These are phyloP conservation scores for Podospora comata DNA, from an alignment of 495 filamentous ascomycete genomes.

Conservation along the genomic window DNA sequence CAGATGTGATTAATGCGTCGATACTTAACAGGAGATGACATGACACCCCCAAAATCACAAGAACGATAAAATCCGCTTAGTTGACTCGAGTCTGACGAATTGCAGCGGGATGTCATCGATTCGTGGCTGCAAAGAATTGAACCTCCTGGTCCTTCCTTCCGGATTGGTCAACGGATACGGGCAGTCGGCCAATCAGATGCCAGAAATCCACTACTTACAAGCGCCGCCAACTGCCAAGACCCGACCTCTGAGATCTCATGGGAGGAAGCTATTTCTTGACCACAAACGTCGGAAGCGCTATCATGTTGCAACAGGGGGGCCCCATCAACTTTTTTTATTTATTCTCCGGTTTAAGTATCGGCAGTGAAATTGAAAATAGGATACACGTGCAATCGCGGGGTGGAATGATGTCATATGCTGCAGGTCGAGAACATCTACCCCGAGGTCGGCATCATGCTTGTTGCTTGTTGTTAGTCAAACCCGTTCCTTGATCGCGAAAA, in stretches of 20 bases:
- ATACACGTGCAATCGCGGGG: not conserved
- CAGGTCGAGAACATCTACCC: not conserved
- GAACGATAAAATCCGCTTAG: not conserved
- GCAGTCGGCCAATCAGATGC: not conserved
- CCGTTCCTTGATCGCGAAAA: no score
- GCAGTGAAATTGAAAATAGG: not conserved
- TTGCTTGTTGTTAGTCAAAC: not conserved
- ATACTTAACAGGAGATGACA: not conserved
- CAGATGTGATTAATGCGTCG: not conserved
- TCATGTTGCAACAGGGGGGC: not conserved
- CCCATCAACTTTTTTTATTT: not conserved
- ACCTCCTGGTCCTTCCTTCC: not conserved
- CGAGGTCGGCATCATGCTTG: not conserved
- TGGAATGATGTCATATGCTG: not conserved
- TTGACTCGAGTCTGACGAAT: not conserved
- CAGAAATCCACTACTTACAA: not conserved
- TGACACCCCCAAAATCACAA: not conserved
- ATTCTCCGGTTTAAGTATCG: not conserved
- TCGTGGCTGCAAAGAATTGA: not conserved
- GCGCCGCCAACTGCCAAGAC: conserved; percentile 12
- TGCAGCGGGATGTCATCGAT: not conserved
- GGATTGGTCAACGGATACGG: conserved; percentile 1
- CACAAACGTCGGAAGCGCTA: not conserved
- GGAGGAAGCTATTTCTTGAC: not conserved
- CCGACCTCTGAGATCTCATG: not conserved